A percentile compares a stretch with the other conserved stretches of the same genome.
Evolutionary conservation across 805 yeast species (phyloP).

Genomic region (Ogataea allantospora): DNA sequence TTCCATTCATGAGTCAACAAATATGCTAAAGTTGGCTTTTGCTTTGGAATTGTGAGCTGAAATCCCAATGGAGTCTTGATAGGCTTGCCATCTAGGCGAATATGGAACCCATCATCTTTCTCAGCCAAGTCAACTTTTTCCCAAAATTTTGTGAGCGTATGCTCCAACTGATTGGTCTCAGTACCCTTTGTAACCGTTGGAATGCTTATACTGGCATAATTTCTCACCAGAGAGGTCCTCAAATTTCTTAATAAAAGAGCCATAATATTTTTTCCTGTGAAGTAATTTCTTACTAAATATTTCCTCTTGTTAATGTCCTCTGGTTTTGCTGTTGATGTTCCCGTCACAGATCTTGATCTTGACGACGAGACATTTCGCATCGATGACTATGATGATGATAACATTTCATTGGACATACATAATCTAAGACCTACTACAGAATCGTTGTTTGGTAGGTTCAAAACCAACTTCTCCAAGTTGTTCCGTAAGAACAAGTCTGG

Average conservation of each 20-base stretch:
- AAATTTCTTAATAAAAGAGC: constrained; percentile 2
- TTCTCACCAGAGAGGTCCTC: constrained; percentile 6
- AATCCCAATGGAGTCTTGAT: constrained; percentile 84
- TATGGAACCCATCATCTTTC: constrained; percentile 39
- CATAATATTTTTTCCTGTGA: constrained; percentile 1
- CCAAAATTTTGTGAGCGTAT: constrained; percentile 78
- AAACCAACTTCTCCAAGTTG: constrained; percentile 5
- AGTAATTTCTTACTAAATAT: not conserved
- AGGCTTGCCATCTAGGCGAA: constrained; percentile 72
- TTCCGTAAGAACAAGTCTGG: constrained; percentile 8
- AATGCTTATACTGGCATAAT: constrained; percentile 35
- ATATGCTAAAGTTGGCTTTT: constrained; percentile 63
- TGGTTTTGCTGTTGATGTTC: constrained; percentile 44
- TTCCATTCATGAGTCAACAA: constrained; percentile 88
- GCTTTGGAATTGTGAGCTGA: constrained; percentile 58
- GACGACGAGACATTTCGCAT: constrained; percentile 34
- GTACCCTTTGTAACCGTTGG: constrained; percentile 41
- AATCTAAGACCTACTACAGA: constrained; percentile 7
- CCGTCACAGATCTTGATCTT: constrained; percentile 52
- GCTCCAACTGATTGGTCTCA: constrained; percentile 68
- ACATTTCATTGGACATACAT: constrained; percentile 12
- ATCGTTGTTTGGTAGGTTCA: constrained; percentile 11
- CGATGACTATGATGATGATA: constrained; percentile 22
- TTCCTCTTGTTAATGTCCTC: constrained; percentile 3
- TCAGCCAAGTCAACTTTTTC: constrained; percentile 53